Conservation (phyloP, 2,329 filamentous ascomycete species). For the Claviceps fusiformis region DNA sequence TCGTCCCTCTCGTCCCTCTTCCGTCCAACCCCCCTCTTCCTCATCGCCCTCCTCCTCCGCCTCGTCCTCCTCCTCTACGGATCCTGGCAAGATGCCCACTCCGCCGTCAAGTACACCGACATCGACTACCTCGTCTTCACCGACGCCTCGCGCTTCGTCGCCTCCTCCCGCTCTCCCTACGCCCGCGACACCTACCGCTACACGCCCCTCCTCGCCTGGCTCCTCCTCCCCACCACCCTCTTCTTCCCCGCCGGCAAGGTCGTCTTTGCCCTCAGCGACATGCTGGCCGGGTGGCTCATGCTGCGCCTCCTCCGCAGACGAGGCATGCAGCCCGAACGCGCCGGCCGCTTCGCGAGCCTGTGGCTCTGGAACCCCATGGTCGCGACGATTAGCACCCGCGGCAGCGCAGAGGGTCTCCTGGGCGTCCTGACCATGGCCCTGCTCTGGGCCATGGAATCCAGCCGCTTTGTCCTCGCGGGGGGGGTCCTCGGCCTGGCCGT, state of each 20-base stretch:
- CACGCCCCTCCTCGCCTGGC: conserved; percentile 84
- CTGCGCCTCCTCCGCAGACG: conserved; percentile 24
- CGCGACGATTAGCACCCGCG: conserved; percentile 86
- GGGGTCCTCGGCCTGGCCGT: conserved; percentile 68
- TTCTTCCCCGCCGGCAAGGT: conserved; percentile 81
- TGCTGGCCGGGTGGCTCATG: conserved; percentile 73
- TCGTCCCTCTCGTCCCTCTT: conserved; percentile 17
- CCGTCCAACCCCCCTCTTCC: conserved; percentile 35
- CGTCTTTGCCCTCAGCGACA: conserved; percentile 71
- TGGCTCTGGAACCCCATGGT: conserved; percentile 99
- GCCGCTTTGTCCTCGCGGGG: conserved; percentile 52
- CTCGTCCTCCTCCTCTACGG: conserved; percentile 70
- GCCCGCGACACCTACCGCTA: conserved; percentile 90
- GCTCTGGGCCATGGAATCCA: conserved; percentile 65
- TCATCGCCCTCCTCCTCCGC: conserved; percentile 51
- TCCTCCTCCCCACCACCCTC: conserved; percentile 67
- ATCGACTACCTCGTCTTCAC: conserved; percentile 99
- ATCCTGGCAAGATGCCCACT: conserved; percentile 81
- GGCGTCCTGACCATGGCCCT: conserved; percentile 73
- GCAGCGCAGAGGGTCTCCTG: conserved; percentile 82
- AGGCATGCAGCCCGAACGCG: conserved; percentile 36
- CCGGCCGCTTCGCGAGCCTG: conserved; percentile 66
- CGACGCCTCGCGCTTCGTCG: conserved; percentile 70
- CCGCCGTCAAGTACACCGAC: conserved; percentile 92
- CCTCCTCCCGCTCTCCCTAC: conserved; percentile 62